Conservation (phyloP, 2,329 filamentous ascomycete species). For the Leptographium procerum region DNA sequence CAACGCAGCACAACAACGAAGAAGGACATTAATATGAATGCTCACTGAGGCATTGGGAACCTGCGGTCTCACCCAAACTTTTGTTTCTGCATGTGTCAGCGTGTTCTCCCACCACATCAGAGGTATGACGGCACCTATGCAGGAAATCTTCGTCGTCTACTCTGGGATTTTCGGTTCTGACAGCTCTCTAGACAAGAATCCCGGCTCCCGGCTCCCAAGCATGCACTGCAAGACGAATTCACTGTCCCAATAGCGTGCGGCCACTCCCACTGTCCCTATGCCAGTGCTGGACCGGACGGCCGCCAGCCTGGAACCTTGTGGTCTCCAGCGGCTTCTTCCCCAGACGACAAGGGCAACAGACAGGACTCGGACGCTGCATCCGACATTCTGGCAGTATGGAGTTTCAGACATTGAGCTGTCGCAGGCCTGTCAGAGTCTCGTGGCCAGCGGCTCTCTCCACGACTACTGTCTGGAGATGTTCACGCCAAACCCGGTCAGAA, state of each 20-base stretch:
- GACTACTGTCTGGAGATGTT: slow-evolving; percentile 12
- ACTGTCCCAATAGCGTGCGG: background rate
- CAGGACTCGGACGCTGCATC: slow-evolving; percentile 32
- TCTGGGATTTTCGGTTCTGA: too few species aligned
- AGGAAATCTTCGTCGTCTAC: background rate
- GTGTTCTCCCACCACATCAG: too few species aligned
- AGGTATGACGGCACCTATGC: too few species aligned
- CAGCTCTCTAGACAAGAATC: background rate
- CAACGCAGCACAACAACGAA: background rate
- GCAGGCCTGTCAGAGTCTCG: slow-evolving; percentile 15
- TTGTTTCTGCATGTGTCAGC: too few species aligned
- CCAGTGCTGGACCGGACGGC: slow-evolving; percentile 49
- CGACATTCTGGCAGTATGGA: slow-evolving; percentile 44
- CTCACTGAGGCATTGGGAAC: too few species aligned
- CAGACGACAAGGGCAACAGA: slow-evolving; percentile 24
- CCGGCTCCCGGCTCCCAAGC: background rate
- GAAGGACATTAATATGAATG: too few species aligned
- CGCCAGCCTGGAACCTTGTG: slow-evolving; percentile 43
- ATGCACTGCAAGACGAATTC: background rate
- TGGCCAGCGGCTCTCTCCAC: slow-evolving; percentile 18
- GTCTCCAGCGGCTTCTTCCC: slow-evolving; percentile 40
- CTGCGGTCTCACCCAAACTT: too few species aligned
- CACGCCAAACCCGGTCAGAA: slow-evolving; percentile 15
- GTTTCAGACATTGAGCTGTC: slow-evolving; percentile 37
- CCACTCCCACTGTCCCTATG: slow-evolving; percentile 6